Conservation (phyloP, 2,329 filamentous ascomycete genomes). For the Xylariales sp. region DNA sequence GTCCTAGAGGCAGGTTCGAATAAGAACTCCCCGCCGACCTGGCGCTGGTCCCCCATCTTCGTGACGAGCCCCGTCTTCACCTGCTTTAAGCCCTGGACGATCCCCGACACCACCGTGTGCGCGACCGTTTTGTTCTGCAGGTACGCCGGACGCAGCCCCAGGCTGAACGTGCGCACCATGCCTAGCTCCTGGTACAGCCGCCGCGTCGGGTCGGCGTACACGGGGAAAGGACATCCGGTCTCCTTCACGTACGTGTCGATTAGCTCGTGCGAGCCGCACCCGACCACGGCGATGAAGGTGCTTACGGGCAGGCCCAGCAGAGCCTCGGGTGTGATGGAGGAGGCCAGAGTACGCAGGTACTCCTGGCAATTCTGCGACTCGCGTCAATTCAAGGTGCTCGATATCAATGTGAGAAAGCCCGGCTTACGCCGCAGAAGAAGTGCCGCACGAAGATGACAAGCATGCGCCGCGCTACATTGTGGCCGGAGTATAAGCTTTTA, state of each 20-base stretch:
- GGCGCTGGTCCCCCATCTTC: slow-evolving; percentile 73
- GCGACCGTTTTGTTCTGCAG: slow-evolving; percentile 65
- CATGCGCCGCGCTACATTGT: slow-evolving; percentile 65
- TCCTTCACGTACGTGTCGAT: slow-evolving; percentile 74
- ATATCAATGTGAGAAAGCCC: neutral
- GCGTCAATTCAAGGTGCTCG: slow-evolving; percentile 30
- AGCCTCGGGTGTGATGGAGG: slow-evolving; percentile 64
- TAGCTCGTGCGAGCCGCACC: slow-evolving; percentile 75
- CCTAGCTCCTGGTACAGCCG: slow-evolving; percentile 74
- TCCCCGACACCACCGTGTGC: slow-evolving; percentile 61
- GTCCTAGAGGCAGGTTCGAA: slow-evolving; percentile 66
- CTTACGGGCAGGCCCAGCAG: slow-evolving; percentile 63
- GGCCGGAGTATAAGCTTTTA: slow-evolving; percentile 70
- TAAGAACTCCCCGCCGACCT: slow-evolving; percentile 83
- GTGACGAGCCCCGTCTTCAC: slow-evolving; percentile 67
- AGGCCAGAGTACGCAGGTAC: slow-evolving; percentile 72
- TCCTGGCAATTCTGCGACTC: slow-evolving; percentile 76
- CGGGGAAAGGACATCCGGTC: slow-evolving; percentile 75
- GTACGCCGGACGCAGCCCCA: slow-evolving; percentile 73
- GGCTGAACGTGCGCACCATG: slow-evolving; percentile 72
- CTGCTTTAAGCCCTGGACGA: slow-evolving; percentile 70
- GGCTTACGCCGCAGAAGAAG: slow-evolving; percentile 82
- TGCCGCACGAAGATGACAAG: slow-evolving; percentile 81
- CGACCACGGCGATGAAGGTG: slow-evolving; percentile 76
- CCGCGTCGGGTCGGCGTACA: slow-evolving; percentile 79